phyloP scores from a whole-genome alignment of 805 yeast genomes.

The Candida nonsorbophila region DNA sequence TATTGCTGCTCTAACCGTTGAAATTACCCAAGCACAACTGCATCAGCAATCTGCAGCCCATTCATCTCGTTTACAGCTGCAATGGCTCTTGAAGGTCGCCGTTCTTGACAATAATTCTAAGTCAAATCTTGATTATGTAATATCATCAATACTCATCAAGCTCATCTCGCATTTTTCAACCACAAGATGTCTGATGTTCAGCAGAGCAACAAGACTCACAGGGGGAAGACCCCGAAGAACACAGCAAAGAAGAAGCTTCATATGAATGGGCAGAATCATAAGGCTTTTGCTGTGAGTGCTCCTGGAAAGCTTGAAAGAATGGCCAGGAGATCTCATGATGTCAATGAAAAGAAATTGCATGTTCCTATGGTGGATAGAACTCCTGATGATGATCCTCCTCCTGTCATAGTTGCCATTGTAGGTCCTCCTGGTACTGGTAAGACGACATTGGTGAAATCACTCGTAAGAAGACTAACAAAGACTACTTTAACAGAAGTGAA shows the following conservation, averaged over 20 bases:
- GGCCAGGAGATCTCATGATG: slow-evolving; percentile 82
- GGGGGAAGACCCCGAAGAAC: slow-evolving; percentile 44
- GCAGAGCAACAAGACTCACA: slow-evolving; percentile 79
- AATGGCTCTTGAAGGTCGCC: background rate
- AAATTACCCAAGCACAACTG: no score
- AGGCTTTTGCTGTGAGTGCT: slow-evolving; percentile 41
- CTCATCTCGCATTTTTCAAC: background rate
- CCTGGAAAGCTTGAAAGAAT: slow-evolving; percentile 83
- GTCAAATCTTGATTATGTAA: no score
- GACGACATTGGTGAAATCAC: slow-evolving; percentile 83
- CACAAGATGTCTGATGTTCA: slow-evolving; percentile 9
- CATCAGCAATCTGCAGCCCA: no score
- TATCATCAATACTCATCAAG: no score
- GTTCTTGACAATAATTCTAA: no score
- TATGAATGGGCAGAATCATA: slow-evolving; percentile 61
- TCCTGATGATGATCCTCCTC: slow-evolving; percentile 97
- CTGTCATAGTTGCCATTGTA: slow-evolving; percentile 91
- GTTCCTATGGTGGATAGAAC: slow-evolving; percentile 98
- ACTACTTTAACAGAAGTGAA: slow-evolving; percentile 79
- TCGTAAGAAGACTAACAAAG: slow-evolving; percentile 83
- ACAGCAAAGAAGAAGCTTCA: slow-evolving; percentile 84
- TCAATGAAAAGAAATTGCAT: slow-evolving; percentile 77
- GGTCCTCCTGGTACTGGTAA: slow-evolving; percentile 99
- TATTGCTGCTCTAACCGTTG: no score
- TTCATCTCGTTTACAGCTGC: background rate